Evolutionary conservation across 1,284 basidiomycete species (phyloP).

Genomic region (Trichosporon inkin): DNA sequence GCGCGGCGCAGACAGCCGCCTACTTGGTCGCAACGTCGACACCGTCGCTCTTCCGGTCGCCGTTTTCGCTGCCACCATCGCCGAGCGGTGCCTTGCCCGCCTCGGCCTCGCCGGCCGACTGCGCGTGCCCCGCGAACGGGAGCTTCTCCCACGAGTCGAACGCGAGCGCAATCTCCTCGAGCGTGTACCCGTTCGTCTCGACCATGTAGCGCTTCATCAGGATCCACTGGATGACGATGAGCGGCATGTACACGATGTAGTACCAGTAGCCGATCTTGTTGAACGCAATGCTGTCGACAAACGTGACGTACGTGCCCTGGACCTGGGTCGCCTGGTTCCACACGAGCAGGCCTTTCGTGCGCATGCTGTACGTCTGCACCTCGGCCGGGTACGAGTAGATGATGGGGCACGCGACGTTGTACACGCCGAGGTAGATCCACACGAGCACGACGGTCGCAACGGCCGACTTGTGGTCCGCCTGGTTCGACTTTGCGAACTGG

Average conservation of each 20-base stretch:
- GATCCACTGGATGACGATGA: constrained; percentile 34
- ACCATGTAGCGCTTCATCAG: constrained; percentile 43
- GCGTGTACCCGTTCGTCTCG: constrained; percentile 48
- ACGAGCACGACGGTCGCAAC: constrained; percentile 47
- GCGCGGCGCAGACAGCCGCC: too few species aligned
- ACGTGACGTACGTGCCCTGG: constrained; percentile 27
- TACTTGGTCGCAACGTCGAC: background rate
- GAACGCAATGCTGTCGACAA: constrained; percentile 48
- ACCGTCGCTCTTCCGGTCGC: background rate
- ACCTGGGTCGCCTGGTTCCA: constrained; percentile 49
- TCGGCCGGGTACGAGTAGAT: constrained; percentile 49
- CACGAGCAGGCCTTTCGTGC: constrained; percentile 49
- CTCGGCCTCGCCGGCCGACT: constrained; percentile 1
- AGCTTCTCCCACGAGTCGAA: constrained; percentile 30
- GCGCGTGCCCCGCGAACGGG: constrained; percentile 13
- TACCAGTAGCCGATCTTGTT: constrained; percentile 46
- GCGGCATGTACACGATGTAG: constrained; percentile 38
- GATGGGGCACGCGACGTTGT: constrained; percentile 48
- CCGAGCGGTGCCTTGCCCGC: background rate
- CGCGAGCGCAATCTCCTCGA: constrained; percentile 46
- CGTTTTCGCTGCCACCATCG: background rate
- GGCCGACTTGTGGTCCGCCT: constrained; percentile 31
- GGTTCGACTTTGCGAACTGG: constrained; percentile 35
- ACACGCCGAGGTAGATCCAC: constrained; percentile 49
- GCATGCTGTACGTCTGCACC: constrained; percentile 49